Percentiles rank a stretch among this genome's conserved stretches.
These are phyloP conservation scores for Solanum medicagineum DNA, from an alignment of 257 asterid genomes.

Conservation along the genomic window DNA sequence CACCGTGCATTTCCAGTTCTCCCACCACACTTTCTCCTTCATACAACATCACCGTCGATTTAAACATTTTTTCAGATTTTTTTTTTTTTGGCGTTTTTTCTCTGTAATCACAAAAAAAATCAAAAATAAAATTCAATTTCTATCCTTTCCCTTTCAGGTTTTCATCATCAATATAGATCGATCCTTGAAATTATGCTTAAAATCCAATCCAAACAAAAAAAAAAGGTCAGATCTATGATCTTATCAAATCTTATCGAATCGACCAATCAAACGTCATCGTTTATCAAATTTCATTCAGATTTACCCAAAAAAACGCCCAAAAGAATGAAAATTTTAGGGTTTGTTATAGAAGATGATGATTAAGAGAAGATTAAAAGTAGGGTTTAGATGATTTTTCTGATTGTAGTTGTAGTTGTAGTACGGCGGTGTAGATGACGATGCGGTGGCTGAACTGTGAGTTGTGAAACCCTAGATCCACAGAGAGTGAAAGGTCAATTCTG, in stretches of 20 bases:
- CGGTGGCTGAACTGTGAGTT: neutral
- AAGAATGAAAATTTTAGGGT: slow-evolving; percentile 20
- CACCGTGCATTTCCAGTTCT: slow-evolving; percentile 54
- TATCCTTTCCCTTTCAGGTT: slow-evolving; percentile 9
- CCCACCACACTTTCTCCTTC: slow-evolving; percentile 78
- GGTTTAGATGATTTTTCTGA: slow-evolving; percentile 13
- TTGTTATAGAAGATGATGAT: slow-evolving; percentile 8
- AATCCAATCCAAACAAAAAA: neutral
- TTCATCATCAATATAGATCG: slow-evolving; percentile 3
- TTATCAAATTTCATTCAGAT: slow-evolving; percentile 9
- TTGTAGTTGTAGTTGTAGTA: slow-evolving; percentile 1
- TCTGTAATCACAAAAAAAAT: neutral
- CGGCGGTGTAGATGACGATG: slow-evolving; percentile 12
- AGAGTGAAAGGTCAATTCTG: slow-evolving; percentile 7
- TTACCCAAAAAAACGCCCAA: slow-evolving; percentile 2
- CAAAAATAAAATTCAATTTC: neutral
- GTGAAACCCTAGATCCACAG: slow-evolving; percentile 62
- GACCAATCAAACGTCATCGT: neutral
- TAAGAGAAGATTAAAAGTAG: slow-evolving; percentile 6
- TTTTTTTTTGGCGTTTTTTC: neutral
- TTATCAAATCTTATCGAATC: neutral
- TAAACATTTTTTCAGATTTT: slow-evolving; percentile 19
- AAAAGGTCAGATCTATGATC: neutral
- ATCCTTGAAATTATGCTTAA: neutral
- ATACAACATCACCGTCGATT: slow-evolving; percentile 42